Percentiles rank a stretch among this genome's conserved stretches.
Evolutionary conservation across 1,284 basidiomycete species (phyloP).

Genomic region (Caloboletus inedulis): DNA sequence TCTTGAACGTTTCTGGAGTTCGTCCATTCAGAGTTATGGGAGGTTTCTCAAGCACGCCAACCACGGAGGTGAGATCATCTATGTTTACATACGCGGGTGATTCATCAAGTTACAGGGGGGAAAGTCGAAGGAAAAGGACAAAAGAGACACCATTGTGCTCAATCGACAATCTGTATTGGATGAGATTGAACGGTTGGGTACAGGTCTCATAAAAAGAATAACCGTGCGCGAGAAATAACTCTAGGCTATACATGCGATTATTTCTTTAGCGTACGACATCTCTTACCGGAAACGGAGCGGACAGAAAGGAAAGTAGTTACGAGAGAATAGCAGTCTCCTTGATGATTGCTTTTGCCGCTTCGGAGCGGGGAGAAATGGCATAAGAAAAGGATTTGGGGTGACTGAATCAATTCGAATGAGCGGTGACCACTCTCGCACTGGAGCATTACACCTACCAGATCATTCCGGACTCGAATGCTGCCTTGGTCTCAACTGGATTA

Average conservation of each 20-base stretch:
- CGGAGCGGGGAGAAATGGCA: conserved; percentile 33
- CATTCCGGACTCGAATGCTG: conserved; percentile 44
- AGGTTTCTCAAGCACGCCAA: conserved; percentile 70
- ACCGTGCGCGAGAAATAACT: conserved; percentile 28
- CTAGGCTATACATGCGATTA: background rate
- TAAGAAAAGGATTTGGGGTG: conserved; percentile 32
- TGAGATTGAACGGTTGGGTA: conserved; percentile 80
- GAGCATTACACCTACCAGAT: conserved; percentile 37
- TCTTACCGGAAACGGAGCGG: background rate
- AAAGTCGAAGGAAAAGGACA: conserved; percentile 55
- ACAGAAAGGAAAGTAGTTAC: conserved; percentile 2
- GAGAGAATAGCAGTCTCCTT: conserved; percentile 29
- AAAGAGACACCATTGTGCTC: conserved; percentile 59
- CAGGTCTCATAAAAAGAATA: conserved; percentile 62
- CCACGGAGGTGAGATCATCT: conserved; percentile 33
- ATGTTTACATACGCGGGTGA: background rate
- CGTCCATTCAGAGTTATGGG: conserved; percentile 80
- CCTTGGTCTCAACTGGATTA: conserved; percentile 28
- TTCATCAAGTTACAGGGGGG: conserved; percentile 31
- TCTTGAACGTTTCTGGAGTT: conserved; percentile 58
- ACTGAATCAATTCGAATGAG: conserved; percentile 14
- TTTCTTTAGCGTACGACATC: background rate
- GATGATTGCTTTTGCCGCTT: conserved; percentile 27
- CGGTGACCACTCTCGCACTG: background rate
- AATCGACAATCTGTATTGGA: conserved; percentile 69